Base-by-base conservation (phyloP, 352 stramenopile species). In the Globisporangium takayamanum region DNA sequence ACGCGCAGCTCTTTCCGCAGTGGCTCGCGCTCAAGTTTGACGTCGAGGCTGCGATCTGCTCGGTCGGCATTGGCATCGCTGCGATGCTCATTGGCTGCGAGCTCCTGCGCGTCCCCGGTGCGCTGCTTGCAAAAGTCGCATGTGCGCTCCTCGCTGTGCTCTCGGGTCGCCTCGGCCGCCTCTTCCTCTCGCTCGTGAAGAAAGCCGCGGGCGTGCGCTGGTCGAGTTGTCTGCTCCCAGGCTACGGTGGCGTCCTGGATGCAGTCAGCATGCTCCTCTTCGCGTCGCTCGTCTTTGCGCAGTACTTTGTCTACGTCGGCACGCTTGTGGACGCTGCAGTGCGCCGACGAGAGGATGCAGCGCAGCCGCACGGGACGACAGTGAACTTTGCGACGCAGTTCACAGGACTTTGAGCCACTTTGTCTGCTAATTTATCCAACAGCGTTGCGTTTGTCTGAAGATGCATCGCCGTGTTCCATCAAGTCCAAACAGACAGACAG, bases 151-250 rank as follows among this genome's bases (percentile, higher is more conserved):
- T 62, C 47, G 56, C 47, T 5, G 52, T 96, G 18, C 72, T 98
- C 22, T 68, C 97, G 25, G 92, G 88, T 10, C 77, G 97, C 6
- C 83, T 98, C 50, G 92, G 92, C 2, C 88, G 96, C 52, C 65
- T 98, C n/a, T 92, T 96, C 22, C 74, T 92, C 14, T 93, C 80
- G 14, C 93, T 98, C 66, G 62, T 98, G 11, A 98, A 98, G 72
- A 80, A 94, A 37, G 88, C 97, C 63, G 86, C 90, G 0, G 89
- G 85, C 6, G 69, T 98, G 55, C 96, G 97, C 57, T 94, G 97
- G 66, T 95, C 92, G 66, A 89, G 92, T 15, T 77, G 91, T 53
- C 63, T 98, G 16, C 87, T 98, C 57, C 94, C 94, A 5, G 94
- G 96, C 66, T 95, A 98, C 66, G 94, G 94, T 28, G 94, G 94